A percentile compares a stretch with the other conserved stretches of the same genome.
phyloP scores from a whole-genome alignment of 1,284 basidiomycete genomes.

The Wolfiporia cocos region DNA sequence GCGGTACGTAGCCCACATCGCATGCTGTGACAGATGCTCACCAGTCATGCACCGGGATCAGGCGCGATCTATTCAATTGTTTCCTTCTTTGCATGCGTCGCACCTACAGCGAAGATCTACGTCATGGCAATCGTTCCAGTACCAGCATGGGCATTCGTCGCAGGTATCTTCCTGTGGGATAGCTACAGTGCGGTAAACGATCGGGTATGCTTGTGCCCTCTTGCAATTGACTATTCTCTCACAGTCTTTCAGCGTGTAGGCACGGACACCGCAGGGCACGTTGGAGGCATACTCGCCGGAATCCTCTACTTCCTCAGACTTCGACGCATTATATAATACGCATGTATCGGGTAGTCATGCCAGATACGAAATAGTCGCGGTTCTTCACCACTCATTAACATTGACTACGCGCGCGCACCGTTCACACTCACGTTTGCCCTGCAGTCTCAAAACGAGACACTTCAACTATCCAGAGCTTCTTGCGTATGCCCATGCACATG shows the following conservation, averaged over 20 bases:
- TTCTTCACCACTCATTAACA: no score
- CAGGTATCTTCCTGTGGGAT: conserved; percentile 74
- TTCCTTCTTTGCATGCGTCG: conserved; percentile 64
- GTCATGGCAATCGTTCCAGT: conserved; percentile 81
- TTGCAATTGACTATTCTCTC: conserved; percentile 6
- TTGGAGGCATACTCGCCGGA: conserved; percentile 74
- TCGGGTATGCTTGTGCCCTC: conserved; percentile 32
- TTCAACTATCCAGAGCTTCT: no score
- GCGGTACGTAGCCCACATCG: conserved; percentile 39
- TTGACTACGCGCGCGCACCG: no score
- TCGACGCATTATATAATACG: conserved; percentile 14
- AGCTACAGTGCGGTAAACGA: conserved; percentile 39
- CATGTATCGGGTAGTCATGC: no score
- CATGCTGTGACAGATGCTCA: neutral
- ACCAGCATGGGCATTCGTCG: conserved; percentile 77
- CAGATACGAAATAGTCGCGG: no score
- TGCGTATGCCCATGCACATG: no score
- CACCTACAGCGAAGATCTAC: conserved; percentile 66
- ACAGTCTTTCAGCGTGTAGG: conserved; percentile 30
- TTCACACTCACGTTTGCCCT: no score
- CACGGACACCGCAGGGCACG: conserved; percentile 72
- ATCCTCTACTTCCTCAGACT: conserved; percentile 43
- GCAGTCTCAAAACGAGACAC: no score
- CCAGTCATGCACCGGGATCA: conserved; percentile 20
- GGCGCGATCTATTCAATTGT: conserved; percentile 74